These are phyloP conservation scores for Rhodotorula sp. DNA, from an alignment of 1,284 basidiomycete species.

Conservation along the genomic window DNA sequence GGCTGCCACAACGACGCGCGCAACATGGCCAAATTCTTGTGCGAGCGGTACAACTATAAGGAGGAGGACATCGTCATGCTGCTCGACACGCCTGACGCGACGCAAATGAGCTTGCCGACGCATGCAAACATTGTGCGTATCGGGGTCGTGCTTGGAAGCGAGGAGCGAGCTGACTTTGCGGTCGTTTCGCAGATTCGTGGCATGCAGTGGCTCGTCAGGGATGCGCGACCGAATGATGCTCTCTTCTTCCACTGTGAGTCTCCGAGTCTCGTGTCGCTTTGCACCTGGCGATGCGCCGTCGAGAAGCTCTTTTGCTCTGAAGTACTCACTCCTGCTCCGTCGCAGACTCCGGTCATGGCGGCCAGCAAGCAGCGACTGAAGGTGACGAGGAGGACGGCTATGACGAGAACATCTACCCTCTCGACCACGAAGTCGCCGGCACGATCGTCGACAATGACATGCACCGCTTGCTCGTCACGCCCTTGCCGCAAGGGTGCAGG, in stretches of 20 bases:
- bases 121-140: conserved; percentile 70
- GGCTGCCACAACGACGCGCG: conserved; percentile 84
- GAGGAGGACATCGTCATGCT: conserved; percentile 80
- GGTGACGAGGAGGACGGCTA: conserved; percentile 57
- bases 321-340: not conserved
- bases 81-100: conserved; percentile 67
- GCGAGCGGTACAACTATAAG: conserved; percentile 62
- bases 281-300: too few species aligned
- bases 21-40: conserved; percentile 72
- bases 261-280: not conserved
- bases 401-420: conserved; percentile 65
- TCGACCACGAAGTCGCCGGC: conserved; percentile 67
- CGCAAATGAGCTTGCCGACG: conserved; percentile 65
- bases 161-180: too few species aligned
- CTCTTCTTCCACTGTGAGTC: conserved; percentile 85
- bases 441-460: conserved; percentile 73
- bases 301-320: not conserved
- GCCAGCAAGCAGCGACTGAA: conserved; percentile 63
- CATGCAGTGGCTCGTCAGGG: conserved; percentile 85
- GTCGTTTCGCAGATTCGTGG: conserved; percentile 58
- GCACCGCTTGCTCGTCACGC: conserved; percentile 41
- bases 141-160: not conserved
- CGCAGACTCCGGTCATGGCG: conserved; percentile 73
- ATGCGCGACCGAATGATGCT: conserved; percentile 70
- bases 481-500: conserved; percentile 75